Evolutionary conservation across 1,139 yeast species (phyloP), one percentile per base, ranked within the genome.

Genomic region (Protomyces arabidopsidicola): DNA sequence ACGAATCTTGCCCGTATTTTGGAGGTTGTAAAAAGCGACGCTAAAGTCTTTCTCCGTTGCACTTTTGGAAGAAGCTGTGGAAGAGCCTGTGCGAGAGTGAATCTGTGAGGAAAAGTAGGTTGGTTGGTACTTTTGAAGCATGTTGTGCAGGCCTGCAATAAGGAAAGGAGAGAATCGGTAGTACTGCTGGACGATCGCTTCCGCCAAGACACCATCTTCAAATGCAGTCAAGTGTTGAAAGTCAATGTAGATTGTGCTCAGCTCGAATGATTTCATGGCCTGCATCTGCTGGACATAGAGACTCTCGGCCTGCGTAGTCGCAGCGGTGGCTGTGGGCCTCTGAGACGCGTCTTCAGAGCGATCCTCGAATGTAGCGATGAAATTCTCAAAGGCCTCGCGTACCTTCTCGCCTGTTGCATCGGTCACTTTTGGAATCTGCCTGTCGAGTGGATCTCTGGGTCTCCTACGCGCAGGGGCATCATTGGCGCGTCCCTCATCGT

Each of bases 381-480:
- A 93, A 69, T 82, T 84, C 73, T 90, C 97, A 74, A 93, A 93
- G 35, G 95, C 85, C 73, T 90, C 96, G 62, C 95, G 82, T 16
- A 93, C 97, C 70, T 90, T 89, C 73, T 91, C 97, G 67, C 97
- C 97, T 4, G 97, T 90, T 52, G 86, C 84, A 77, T 93, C 98
- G 22, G 84, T 84, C 36, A 93, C 97, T 73, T 88, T 89, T 45
- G 96, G 91, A 60, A 91, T 90, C 20, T 68, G 70, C n/a, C 54
- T 53, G 31, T 67, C 68, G 10, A 53, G 48, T n/a, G 66, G 55
- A 14, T 60, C 63, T 20, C 69, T 66, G 5, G 68, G 68, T 14
- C 65, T 56, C 5, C 67, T 64, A 20, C 63, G 58, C 20, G 50
- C 68, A 24, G 66, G 67, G 22, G 63, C 67, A 10, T 65, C 65